Conservation (phyloP, 768 basidiomycete genomes). For the Phaeotremella fagi region DNA sequence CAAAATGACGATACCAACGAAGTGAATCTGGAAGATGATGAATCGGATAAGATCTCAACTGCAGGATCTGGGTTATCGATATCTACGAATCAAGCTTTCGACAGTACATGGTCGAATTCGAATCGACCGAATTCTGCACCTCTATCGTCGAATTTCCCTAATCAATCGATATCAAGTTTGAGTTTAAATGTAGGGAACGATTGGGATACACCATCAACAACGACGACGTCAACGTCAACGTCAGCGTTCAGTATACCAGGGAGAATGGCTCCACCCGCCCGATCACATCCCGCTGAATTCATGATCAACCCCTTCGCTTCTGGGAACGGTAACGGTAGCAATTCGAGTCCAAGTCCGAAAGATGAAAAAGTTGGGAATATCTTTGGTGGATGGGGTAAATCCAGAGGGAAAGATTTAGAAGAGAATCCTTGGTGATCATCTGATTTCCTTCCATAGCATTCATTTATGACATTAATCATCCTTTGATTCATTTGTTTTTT, state of each 20-base stretch:
- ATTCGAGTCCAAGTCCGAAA: too few species aligned
- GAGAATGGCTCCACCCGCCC: constrained; percentile 36
- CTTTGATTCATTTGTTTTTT: too few species aligned
- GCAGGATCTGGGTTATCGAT: background rate
- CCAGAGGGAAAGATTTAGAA: too few species aligned
- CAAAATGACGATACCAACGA: background rate
- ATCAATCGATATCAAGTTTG: constrained; percentile 3
- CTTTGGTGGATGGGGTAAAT: too few species aligned
- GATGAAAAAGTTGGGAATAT: too few species aligned
- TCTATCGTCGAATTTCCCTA: background rate
- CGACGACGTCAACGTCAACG: background rate
- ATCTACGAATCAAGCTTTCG: background rate
- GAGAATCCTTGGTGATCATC: too few species aligned
- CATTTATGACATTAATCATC: too few species aligned
- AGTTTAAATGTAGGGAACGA: too few species aligned
- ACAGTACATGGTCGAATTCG: background rate
- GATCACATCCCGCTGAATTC: constrained; percentile 39
- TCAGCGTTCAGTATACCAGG: constrained; percentile 9
- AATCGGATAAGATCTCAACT: background rate
- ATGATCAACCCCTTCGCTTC: constrained; percentile 34
- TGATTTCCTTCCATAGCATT: too few species aligned
- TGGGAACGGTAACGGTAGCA: background rate
- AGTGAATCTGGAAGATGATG: background rate
- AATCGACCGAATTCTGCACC: background rate
- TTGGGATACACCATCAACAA: background rate